phyloP scores from a whole-genome alignment of 2,329 filamentous ascomycete species.

The Fusarium azukiicola region DNA sequence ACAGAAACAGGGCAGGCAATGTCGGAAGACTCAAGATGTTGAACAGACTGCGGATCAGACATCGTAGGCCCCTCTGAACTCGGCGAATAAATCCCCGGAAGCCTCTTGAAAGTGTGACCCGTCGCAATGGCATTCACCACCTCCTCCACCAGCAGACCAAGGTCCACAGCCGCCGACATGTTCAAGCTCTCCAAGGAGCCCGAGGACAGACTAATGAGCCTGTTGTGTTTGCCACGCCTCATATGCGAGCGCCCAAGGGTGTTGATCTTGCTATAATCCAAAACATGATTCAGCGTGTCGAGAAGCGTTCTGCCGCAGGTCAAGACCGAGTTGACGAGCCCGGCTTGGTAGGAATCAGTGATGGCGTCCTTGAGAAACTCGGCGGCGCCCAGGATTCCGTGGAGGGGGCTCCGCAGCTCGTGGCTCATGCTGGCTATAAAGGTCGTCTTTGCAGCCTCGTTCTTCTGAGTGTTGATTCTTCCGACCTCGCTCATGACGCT shows the following conservation, averaged over 20 bases:
- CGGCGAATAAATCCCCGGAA: constrained; percentile 17
- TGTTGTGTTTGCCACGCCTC: constrained; percentile 46
- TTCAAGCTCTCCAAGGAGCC: constrained; percentile 59
- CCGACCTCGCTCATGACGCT: constrained; percentile 74
- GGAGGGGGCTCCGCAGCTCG: constrained; percentile 76
- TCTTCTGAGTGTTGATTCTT: constrained; percentile 73
- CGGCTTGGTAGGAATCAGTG: constrained; percentile 62
- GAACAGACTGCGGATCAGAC: not conserved
- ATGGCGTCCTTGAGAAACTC: constrained; percentile 71
- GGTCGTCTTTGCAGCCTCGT: constrained; percentile 75
- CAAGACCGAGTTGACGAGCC: constrained; percentile 69
- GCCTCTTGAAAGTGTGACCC: constrained; percentile 61
- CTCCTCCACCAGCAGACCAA: constrained; percentile 61
- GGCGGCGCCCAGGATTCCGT: constrained; percentile 76
- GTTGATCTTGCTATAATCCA: constrained; percentile 68
- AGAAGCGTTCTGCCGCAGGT: constrained; percentile 71
- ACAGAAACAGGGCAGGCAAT: constrained; percentile 64
- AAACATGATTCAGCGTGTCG: constrained; percentile 72
- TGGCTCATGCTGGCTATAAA: constrained; percentile 81
- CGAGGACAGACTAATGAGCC: constrained; percentile 48
- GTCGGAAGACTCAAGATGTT: not conserved
- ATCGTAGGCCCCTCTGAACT: not conserved
- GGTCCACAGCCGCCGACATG: constrained; percentile 58
- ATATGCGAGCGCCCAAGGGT: constrained; percentile 55
- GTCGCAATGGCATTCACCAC: constrained; percentile 65